These are phyloP conservation scores for Fusarium hostae DNA, from an alignment of 2,329 filamentous ascomycete genomes.

Conservation along the genomic window DNA sequence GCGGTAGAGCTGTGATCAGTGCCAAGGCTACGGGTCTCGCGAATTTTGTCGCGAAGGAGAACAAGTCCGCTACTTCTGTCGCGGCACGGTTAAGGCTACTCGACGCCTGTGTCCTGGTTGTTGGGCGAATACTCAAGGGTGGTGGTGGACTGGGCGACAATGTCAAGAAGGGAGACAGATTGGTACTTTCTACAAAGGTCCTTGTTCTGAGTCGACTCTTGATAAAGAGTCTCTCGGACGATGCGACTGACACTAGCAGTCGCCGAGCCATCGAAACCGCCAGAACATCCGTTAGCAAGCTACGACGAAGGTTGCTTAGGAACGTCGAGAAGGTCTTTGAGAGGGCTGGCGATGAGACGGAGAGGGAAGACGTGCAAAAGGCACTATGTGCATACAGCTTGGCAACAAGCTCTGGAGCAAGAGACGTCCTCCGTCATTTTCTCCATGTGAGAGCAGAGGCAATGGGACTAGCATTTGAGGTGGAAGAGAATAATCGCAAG, in stretches of 20 bases:
- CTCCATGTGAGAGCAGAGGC: slow-evolving; percentile 76
- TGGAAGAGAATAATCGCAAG: slow-evolving; percentile 55
- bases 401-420: slow-evolving; percentile 80
- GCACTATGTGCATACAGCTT: slow-evolving; percentile 85
- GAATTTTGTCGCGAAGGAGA: slow-evolving; percentile 53
- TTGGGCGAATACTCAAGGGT: slow-evolving; percentile 61
- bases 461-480: slow-evolving; percentile 71
- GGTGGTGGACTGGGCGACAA: slow-evolving; percentile 46
- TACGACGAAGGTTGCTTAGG: slow-evolving; percentile 72
- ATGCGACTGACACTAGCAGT: slow-evolving; percentile 48
- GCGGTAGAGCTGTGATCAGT: slow-evolving; percentile 77
- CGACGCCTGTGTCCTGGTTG: slow-evolving; percentile 62
- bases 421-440: slow-evolving; percentile 83
- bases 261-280: slow-evolving; percentile 65
- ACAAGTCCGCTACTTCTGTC: slow-evolving; percentile 44
- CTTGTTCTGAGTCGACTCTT: slow-evolving; percentile 81
- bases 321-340: slow-evolving; percentile 77
- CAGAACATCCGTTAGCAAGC: slow-evolving; percentile 69
- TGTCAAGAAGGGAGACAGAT: slow-evolving; percentile 57
- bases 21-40: slow-evolving; percentile 70
- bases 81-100: slow-evolving; percentile 62
- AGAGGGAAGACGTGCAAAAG: slow-evolving; percentile 70
- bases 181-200: slow-evolving; percentile 74
- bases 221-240: slow-evolving; percentile 75
- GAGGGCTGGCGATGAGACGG: slow-evolving; percentile 64